These are phyloP conservation scores for Apiotrichum siamense DNA, from an alignment of 1,284 basidiomycete species.

Conservation along the genomic window DNA sequence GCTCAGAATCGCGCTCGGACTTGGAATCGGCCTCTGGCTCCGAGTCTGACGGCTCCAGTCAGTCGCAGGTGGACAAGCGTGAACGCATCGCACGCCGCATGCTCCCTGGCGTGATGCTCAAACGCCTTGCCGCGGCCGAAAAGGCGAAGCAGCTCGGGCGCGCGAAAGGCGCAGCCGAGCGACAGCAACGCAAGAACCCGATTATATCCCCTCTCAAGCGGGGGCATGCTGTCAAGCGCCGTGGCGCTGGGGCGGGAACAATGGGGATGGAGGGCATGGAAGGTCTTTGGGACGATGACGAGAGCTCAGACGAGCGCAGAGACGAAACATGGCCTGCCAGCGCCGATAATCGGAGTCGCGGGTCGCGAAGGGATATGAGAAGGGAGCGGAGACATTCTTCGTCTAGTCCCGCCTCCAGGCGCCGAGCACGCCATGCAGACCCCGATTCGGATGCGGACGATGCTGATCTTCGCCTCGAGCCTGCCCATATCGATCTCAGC, in stretches of 20 bases:
- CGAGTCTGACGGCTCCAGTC: background rate
- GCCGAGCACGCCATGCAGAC: background rate
- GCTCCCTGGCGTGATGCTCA: slow-evolving; percentile 40
- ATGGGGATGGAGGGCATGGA: slow-evolving; percentile 13
- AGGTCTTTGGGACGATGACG: slow-evolving; percentile 12
- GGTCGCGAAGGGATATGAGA: background rate
- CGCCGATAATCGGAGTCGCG: background rate
- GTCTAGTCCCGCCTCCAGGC: background rate
- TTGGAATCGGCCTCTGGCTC: background rate
- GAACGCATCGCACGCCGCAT: slow-evolving; percentile 36
- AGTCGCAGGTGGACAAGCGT: slow-evolving; percentile 17
- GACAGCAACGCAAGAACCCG: background rate
- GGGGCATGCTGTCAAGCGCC: slow-evolving; percentile 32
- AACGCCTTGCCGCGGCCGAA: slow-evolving; percentile 16
- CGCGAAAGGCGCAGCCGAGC: slow-evolving; percentile 1
- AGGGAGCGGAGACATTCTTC: background rate
- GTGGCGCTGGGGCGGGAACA: slow-evolving; percentile 9
- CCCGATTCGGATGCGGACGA: background rate
- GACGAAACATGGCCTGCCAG: background rate
- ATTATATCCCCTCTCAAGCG: slow-evolving; percentile 27
- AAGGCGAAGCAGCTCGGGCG: slow-evolving; percentile 20
- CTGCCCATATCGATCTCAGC: background rate
- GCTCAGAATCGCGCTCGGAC: background rate
- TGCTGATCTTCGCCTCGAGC: background rate
- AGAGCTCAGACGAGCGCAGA: background rate